phyloP scores from a whole-genome alignment of 1,284 basidiomycete species.

The Irpex rosettiformis region DNA sequence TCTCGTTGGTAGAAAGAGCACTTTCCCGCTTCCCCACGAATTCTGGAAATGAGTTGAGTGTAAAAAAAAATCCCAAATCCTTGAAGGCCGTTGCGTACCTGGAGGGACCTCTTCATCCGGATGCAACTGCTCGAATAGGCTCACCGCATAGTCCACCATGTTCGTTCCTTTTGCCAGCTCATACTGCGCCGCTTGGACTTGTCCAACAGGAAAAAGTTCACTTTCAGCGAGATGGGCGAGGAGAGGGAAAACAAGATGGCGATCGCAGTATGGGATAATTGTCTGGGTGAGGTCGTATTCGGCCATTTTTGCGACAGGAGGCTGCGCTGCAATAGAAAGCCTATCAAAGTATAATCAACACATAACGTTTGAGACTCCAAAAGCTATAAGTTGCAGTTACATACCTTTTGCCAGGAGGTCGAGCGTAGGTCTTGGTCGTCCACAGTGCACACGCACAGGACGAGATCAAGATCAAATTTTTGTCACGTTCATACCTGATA shows the following conservation, averaged over 20 bases:
- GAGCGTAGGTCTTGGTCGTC: conserved; percentile 4
- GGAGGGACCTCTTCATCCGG: conserved; percentile 64
- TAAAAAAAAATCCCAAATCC: neutral
- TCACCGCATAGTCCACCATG: conserved; percentile 90
- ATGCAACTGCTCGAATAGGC: conserved; percentile 75
- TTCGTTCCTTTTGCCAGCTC: conserved; percentile 96
- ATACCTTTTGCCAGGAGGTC: conserved; percentile 1
- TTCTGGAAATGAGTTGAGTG: conserved; percentile 43
- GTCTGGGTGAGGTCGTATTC: conserved; percentile 90
- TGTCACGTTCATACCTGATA: conserved; percentile 8
- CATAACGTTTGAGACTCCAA: neutral
- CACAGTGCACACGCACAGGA: neutral
- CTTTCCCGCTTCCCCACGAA: conserved; percentile 79
- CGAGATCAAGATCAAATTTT: conserved; percentile 15
- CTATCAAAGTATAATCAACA: neutral
- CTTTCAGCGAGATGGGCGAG: conserved; percentile 83
- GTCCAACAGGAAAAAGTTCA: conserved; percentile 68
- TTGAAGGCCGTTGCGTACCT: conserved; percentile 41
- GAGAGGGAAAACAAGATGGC: conserved; percentile 91
- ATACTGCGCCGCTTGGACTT: conserved; percentile 88
- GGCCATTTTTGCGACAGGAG: conserved; percentile 51
- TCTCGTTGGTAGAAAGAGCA: conserved; percentile 81
- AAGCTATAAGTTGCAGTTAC: neutral
- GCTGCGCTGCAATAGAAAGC: conserved; percentile 1
- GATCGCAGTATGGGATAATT: conserved; percentile 90